phyloP scores from a whole-genome alignment of 352 stramenopile species.

The Pilasporangium apinafurcum region DNA sequence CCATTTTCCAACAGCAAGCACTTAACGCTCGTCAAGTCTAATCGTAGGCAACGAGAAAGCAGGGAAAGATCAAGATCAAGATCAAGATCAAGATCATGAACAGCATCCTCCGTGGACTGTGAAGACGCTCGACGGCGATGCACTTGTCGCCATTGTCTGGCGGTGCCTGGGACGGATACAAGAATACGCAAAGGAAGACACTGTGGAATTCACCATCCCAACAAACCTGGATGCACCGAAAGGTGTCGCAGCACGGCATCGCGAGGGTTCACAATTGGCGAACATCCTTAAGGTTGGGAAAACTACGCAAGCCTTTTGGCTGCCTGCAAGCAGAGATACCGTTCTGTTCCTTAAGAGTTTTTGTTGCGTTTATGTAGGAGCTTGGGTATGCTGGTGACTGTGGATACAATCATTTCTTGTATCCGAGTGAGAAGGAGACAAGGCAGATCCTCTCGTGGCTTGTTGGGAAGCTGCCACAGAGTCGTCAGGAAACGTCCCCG shows the following conservation, averaged over 20 bases:
- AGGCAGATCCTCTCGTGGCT: constrained; percentile 77
- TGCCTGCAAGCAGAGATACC: no score
- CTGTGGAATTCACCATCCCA: constrained; percentile 19
- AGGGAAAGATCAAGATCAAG: no score
- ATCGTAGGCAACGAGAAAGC: no score
- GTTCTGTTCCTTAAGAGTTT: not conserved
- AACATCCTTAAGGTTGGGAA: constrained; percentile 60
- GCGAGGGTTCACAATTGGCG: constrained; percentile 64
- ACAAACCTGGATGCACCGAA: constrained; percentile 13
- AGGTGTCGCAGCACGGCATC: constrained; percentile 68
- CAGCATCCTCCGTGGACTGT: constrained; percentile 13
- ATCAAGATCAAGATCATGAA: no score
- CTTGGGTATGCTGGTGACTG: constrained; percentile 79
- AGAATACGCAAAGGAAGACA: constrained; percentile 5
- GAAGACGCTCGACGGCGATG: constrained; percentile 29
- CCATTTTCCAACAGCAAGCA: no score
- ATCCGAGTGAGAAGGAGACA: constrained; percentile 80
- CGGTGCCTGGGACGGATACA: constrained; percentile 36
- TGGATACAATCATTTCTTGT: constrained; percentile 87
- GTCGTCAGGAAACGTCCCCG: constrained; percentile 8
- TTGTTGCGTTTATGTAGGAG: constrained; percentile 27
- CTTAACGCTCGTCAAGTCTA: no score
- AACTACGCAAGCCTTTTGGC: no score
- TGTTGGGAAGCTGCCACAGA: constrained; percentile 63
- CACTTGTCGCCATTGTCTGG: constrained; percentile 39